Base-by-base conservation (phyloP, 2,329 filamentous ascomycete genomes). In the Trichoderma breve region DNA sequence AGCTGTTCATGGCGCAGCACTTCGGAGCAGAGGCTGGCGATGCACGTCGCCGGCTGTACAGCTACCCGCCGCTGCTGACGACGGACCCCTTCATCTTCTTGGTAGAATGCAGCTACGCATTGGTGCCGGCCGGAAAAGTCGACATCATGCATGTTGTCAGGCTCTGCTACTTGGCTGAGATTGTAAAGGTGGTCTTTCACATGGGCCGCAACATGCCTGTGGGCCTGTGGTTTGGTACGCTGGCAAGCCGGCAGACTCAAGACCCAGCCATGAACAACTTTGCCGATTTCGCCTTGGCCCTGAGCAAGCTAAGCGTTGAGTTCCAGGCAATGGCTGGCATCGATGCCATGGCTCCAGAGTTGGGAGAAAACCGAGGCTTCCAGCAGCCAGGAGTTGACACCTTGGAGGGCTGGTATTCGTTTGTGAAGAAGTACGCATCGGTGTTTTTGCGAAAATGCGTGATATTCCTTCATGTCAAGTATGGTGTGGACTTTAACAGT, bases 131-230 rank as follows among this genome's bases (percentile, higher is more conserved):
- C 2, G 87, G 94, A 32, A 85, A 88, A 53, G 86, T 93, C 51
- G 93, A 97, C 70, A 89, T 97, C 55, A 88, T 91, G 53, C 92
- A 97, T 80, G 81, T 98, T 66, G 82, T 98, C 64, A 90, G 92
- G 47, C 84, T 98, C 60, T 98, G 94, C 82, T 98, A 97, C 79
- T 86, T 97, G 70, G 93, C 93, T 3, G 96, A 99, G 81, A 90
- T 99, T 71, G 90, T 97, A 73, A 97, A 97, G 82, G 90, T 94
- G 6, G 87, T 94, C 18, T 86, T 86, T 73, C 85, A 88, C 76
- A 85, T 90, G 79, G 84, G 85, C 28, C 85, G 84, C 63, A 89
- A 88, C 77, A 85, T 89, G 61, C 83, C 87, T 0, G 79, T 82
- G 4, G 81, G 83, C 6, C 82, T 80, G 68, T 90, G 86, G 85